Percentiles rank a stretch among this genome's conserved stretches.
phyloP scores from a whole-genome alignment of 1,139 yeast species.

The Blastobotrys elegans region DNA sequence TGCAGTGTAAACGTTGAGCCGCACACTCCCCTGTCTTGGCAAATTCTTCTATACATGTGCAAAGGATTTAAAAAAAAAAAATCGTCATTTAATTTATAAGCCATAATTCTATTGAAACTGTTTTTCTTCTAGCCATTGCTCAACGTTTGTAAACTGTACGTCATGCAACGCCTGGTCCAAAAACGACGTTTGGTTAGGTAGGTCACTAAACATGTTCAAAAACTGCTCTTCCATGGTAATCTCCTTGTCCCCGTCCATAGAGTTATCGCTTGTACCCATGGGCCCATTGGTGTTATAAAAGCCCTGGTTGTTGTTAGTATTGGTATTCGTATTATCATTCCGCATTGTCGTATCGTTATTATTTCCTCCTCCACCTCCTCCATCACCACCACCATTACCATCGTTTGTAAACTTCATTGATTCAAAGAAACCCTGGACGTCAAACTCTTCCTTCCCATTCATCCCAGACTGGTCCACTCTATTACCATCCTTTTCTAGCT shows the following conservation, averaged over 20 bases:
- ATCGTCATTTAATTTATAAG: no score
- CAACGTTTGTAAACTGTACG: conserved; percentile 27
- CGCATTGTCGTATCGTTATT: background rate
- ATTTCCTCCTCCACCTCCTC: no score
- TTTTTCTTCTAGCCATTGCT: conserved; percentile 27
- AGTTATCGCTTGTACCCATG: background rate
- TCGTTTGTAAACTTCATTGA: background rate
- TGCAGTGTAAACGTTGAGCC: no score
- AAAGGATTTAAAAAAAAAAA: no score
- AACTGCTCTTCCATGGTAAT: conserved; percentile 28
- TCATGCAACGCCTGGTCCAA: conserved; percentile 32
- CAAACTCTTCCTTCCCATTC: conserved; percentile 7
- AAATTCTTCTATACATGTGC: no score
- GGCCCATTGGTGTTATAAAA: background rate
- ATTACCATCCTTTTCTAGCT: background rate
- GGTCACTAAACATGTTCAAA: conserved; percentile 33
- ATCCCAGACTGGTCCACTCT: background rate
- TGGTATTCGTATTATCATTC: background rate
- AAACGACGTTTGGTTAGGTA: conserved; percentile 36
- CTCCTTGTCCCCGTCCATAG: background rate
- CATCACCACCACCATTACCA: background rate
- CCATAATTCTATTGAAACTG: conserved; percentile 1
- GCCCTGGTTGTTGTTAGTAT: background rate
- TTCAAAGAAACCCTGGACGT: conserved; percentile 4
- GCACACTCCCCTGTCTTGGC: no score